These are phyloP conservation scores for Miamiensis avidus DNA, from an alignment of 169 alveolate genomes.

Conservation along the genomic window DNA sequence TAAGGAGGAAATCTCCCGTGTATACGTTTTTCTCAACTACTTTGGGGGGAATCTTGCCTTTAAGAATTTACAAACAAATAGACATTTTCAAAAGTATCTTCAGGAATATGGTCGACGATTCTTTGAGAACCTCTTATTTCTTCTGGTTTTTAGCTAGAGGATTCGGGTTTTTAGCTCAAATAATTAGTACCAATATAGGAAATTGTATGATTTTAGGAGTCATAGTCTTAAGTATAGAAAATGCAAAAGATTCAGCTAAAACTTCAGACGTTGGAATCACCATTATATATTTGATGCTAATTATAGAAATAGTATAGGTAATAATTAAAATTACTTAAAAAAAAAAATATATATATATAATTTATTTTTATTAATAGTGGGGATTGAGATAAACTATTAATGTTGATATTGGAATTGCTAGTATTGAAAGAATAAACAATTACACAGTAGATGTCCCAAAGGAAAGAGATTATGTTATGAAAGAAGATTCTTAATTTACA, in stretches of 20 bases:
- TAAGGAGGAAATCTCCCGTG: constrained; percentile 13
- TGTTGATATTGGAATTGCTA: neutral
- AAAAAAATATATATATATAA: neutral
- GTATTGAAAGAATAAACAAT: constrained; percentile 17
- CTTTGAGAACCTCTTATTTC: neutral
- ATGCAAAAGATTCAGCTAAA: neutral
- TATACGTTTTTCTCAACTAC: constrained; percentile 7
- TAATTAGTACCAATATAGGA: neutral
- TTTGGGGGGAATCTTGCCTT: neutral
- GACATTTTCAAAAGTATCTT: neutral
- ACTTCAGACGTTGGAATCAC: neutral
- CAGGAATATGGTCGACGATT: neutral
- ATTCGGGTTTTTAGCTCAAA: constrained; percentile 4
- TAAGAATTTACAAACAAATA: neutral
- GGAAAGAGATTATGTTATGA: constrained; percentile 7
- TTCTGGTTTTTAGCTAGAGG: constrained; percentile 8
- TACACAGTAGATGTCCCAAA: neutral
- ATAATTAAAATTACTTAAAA: neutral
- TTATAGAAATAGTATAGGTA: neutral
- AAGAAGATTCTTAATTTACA: constrained; percentile 2
- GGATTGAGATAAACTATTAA: constrained; percentile 21
- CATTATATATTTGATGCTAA: neutral
- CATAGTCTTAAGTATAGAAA: neutral
- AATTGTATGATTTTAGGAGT: constrained; percentile 8
- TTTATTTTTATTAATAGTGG: constrained; percentile 13